Base-by-base conservation (phyloP, 805 yeast genomes). In the Scheffersomyces ergatensis region DNA sequence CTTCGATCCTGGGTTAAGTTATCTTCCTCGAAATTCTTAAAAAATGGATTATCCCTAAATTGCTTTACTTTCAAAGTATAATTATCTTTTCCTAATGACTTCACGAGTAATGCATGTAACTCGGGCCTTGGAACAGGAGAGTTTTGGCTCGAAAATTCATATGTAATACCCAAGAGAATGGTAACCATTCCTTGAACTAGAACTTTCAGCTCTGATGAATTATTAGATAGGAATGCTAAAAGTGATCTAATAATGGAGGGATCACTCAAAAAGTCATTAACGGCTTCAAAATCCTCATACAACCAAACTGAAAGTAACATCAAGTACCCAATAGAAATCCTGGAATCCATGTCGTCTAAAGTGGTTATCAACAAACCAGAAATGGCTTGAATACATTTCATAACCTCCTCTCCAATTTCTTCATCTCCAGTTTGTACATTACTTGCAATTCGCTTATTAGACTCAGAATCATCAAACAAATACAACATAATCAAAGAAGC, bases 41-140 rank as follows among this genome's bases (percentile, higher is more conserved):
- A 80, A 5, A 63, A 53, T 0, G 76, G 58, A 42, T 72, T 69
- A 35, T 85, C 85, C 46, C 82, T 79, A 50, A 93, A 81, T 54
- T 85, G 88, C 37, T 79, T 78, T 3, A 92, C 74, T 49, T 83
- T 83, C 37, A 85, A 72, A 3, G 83, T 71, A 52, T 87, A 90
- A 44, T 85, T 85, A 49, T 89, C 95, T 38, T 79, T 76, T 0
- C 97, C 96, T 32, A 92, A 65, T n/a, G 84, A 74, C 45, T 80
- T 83, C 1, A 74, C 64, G n/a, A 93, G 65, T 35, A 87, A 60
- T 3, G 78, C 62, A 53, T 81, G 81, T 17, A 88, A 64, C 5
- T 80, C 84, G 1, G 58, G 58, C 46, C 98, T 66, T 1, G 82
- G 47, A 12, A 80, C 58, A 3, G 89, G 84, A 0, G 97, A 88